A percentile compares a stretch with the other conserved stretches of the same genome.
Conservation (phyloP, 1,284 basidiomycete species). For the Abortiporus biennis region DNA sequence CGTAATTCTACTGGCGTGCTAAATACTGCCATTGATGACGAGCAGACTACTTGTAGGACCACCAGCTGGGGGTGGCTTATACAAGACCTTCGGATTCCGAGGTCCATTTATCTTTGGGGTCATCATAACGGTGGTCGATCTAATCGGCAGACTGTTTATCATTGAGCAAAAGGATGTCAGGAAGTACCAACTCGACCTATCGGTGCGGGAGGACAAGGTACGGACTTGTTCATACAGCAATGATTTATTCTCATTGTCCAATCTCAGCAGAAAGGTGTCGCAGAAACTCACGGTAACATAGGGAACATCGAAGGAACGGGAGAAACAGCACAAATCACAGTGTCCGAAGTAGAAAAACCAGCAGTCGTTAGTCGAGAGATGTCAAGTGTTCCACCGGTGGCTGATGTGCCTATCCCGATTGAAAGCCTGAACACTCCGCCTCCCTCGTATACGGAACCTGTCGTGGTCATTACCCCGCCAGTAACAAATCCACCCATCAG, state of each 20-base stretch:
- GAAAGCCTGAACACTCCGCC: too few relatives aligned
- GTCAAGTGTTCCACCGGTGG: too few relatives aligned
- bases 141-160: slow-evolving; percentile 54
- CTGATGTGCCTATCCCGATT: too few relatives aligned
- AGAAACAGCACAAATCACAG: not conserved
- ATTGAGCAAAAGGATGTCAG: slow-evolving; percentile 59
- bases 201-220: not conserved
- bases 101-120: slow-evolving; percentile 73
- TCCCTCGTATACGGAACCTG: too few relatives aligned
- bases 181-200: slow-evolving; percentile 40
- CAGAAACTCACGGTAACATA: too few relatives aligned
- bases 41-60: slow-evolving; percentile 51
- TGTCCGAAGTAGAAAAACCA: too few relatives aligned
- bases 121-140: slow-evolving; percentile 51
- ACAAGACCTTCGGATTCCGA: slow-evolving; percentile 61
- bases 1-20: not conserved
- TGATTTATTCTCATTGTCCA: not conserved
- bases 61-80: slow-evolving; percentile 66
- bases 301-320: not conserved
- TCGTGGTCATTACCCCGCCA: too few relatives aligned
- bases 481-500: too few relatives aligned
- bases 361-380: too few relatives aligned
- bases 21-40: not conserved
- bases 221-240: too few relatives aligned
- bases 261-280: too few relatives aligned